A percentile compares a stretch with the other conserved stretches of the same genome.
phyloP scores from a whole-genome alignment of 768 basidiomycete genomes.

The Russula lepida region DNA sequence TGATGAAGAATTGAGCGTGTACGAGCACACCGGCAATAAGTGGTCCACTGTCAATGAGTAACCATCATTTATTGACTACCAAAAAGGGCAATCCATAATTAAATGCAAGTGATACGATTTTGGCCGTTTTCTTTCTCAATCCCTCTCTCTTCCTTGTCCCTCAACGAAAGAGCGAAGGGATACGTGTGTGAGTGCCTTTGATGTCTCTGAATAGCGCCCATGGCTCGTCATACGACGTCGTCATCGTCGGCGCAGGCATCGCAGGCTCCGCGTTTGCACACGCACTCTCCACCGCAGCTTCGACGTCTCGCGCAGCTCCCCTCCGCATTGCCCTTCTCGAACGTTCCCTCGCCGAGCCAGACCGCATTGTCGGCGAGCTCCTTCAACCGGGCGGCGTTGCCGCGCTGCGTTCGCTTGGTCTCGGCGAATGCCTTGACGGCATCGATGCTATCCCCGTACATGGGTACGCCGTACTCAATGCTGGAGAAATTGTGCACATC shows the following conservation, averaged over 20 bases:
- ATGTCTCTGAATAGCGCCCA: background rate
- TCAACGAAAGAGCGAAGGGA: background rate
- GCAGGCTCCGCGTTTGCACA: constrained; percentile 77
- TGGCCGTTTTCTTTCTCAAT: too few species aligned
- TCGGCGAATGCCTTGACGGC: constrained; percentile 68
- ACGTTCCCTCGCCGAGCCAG: constrained; percentile 85
- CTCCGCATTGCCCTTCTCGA: constrained; percentile 81
- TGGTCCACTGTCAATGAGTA: too few species aligned
- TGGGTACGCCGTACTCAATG: constrained; percentile 79
- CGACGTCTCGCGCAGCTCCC: constrained; percentile 38
- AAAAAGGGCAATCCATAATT: too few species aligned
- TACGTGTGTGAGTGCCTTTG: background rate
- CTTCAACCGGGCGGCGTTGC: constrained; percentile 87
- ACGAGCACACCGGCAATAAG: too few species aligned
- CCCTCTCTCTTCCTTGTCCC: background rate
- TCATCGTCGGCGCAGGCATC: constrained; percentile 89
- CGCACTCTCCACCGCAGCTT: constrained; percentile 57
- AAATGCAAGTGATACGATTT: too few species aligned
- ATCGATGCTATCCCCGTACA: constrained; percentile 78
- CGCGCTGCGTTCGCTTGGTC: constrained; percentile 67
- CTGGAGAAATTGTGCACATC: constrained; percentile 67
- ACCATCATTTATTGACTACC: too few species aligned
- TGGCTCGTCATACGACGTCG: constrained; percentile 51
- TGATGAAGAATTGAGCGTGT: too few species aligned
- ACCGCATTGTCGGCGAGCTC: constrained; percentile 95